Evolutionary conservation across 495 filamentous ascomycete species (phyloP).

Genomic region (Tuber melanosporum): DNA sequence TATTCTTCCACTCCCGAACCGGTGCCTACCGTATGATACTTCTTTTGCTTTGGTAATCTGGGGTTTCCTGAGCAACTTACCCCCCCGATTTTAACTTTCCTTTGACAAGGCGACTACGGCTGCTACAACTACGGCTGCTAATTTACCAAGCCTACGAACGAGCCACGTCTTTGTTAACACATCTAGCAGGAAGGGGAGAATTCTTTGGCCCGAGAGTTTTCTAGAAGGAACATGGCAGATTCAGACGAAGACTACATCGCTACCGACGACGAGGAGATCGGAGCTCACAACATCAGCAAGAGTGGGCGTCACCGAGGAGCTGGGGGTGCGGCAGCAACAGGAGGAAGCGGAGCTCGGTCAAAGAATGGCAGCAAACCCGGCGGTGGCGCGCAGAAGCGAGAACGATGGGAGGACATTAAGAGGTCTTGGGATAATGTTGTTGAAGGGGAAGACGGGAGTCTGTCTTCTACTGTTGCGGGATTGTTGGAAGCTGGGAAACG

Average conservation of each 20-base stretch:
- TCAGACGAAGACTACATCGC: slow-evolving; percentile 80
- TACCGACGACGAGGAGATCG: slow-evolving; percentile 70
- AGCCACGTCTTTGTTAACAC: not conserved
- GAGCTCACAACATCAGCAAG: slow-evolving; percentile 43
- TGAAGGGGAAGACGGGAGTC: slow-evolving; percentile 68
- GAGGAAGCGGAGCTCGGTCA: slow-evolving; percentile 46
- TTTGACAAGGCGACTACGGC: not conserved
- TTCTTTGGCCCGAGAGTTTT: not conserved
- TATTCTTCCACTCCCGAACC: slow-evolving; percentile 8
- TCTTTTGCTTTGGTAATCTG: slow-evolving; percentile 24
- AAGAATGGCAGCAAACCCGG: slow-evolving; percentile 18
- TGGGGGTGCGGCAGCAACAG: slow-evolving; percentile 22
- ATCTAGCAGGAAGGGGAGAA: not conserved
- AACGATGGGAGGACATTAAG: slow-evolving; percentile 54
- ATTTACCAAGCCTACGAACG: not conserved
- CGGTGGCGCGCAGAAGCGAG: slow-evolving; percentile 43
- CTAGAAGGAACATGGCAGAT: slow-evolving; percentile 53
- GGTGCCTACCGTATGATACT: not conserved
- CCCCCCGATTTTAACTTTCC: slow-evolving; percentile 5
- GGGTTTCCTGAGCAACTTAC: not conserved
- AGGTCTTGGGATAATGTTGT: slow-evolving; percentile 60
- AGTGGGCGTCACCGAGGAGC: slow-evolving; percentile 21
- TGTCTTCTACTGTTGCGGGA: slow-evolving; percentile 62
- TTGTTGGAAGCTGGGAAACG: slow-evolving; percentile 65
- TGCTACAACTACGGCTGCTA: slow-evolving; percentile 16